Conservation (phyloP, 257 asterid species). For the Solanum pinnatisectum region DNA sequence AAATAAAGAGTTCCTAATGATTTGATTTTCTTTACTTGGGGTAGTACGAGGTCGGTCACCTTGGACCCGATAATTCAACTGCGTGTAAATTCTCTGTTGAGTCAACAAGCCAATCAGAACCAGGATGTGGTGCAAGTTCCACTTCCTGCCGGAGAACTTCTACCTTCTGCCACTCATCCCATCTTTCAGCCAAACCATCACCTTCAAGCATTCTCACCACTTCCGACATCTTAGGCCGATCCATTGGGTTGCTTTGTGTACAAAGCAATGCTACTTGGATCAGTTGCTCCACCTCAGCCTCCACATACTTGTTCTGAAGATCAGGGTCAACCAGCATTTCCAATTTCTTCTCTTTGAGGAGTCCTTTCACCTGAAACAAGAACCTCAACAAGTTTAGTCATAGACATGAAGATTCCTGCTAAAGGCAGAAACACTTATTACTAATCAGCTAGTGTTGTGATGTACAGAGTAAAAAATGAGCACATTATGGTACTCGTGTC, state of each 20-base stretch:
- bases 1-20: slow-evolving; percentile 8
- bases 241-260: slow-evolving; percentile 40
- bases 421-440: not conserved
- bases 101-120: slow-evolving; percentile 42
- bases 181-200: slow-evolving; percentile 42
- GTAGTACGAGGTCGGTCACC: slow-evolving; percentile 22
- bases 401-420: not conserved
- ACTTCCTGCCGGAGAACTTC: slow-evolving; percentile 51
- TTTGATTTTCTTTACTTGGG: not conserved
- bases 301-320: slow-evolving; percentile 31
- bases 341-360: slow-evolving; percentile 34
- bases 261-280: slow-evolving; percentile 47
- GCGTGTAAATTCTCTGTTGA: slow-evolving; percentile 48
- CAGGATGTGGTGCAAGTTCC: slow-evolving; percentile 32
- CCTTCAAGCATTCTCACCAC: slow-evolving; percentile 50
- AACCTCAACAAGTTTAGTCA: not conserved
- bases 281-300: slow-evolving; percentile 42
- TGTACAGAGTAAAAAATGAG: not conserved
- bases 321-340: slow-evolving; percentile 53
- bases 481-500: not conserved
- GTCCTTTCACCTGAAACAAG: slow-evolving; percentile 38
- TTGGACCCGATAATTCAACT: slow-evolving; percentile 43
- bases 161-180: slow-evolving; percentile 61
- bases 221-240: slow-evolving; percentile 49
- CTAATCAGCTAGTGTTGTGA: not conserved